Conservation (phyloP, 306 rosid species). For the Glycine latifolia region DNA sequence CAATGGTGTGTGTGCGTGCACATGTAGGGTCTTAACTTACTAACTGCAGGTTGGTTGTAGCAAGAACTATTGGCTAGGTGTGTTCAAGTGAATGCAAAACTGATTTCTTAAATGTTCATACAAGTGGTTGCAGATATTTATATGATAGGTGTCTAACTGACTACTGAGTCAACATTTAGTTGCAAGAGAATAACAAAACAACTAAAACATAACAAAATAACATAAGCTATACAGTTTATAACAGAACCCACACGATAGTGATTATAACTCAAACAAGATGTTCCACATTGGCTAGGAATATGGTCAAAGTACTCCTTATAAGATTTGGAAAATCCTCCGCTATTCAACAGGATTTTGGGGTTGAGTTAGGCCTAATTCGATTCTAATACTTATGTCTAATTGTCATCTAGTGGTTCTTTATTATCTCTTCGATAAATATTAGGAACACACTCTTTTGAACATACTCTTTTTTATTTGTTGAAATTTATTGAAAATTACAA, state of each 20-base stretch:
- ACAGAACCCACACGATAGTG: neutral
- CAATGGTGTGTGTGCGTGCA: no score
- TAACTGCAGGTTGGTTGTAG: no score
- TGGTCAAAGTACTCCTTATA: neutral
- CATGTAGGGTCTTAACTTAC: no score
- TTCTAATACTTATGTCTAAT: neutral
- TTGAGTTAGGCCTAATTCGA: neutral
- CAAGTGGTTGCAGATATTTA: neutral
- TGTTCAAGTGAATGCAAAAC: neutral
- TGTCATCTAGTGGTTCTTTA: neutral
- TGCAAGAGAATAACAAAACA: neutral
- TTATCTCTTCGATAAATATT: no score
- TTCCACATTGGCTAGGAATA: neutral
- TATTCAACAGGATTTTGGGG: neutral
- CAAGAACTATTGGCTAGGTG: neutral
- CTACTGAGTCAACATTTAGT: neutral
- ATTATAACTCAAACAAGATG: conserved; percentile 1
- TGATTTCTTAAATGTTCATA: neutral
- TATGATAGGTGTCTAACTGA: neutral
- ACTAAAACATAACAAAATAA: neutral
- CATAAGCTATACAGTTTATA: neutral
- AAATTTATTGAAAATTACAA: no score
- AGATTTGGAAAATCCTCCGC: neutral
- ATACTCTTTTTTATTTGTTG: no score
- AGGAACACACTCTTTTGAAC: no score